phyloP scores from a whole-genome alignment of 495 filamentous ascomycete genomes.

The Neurospora intermedia region DNA sequence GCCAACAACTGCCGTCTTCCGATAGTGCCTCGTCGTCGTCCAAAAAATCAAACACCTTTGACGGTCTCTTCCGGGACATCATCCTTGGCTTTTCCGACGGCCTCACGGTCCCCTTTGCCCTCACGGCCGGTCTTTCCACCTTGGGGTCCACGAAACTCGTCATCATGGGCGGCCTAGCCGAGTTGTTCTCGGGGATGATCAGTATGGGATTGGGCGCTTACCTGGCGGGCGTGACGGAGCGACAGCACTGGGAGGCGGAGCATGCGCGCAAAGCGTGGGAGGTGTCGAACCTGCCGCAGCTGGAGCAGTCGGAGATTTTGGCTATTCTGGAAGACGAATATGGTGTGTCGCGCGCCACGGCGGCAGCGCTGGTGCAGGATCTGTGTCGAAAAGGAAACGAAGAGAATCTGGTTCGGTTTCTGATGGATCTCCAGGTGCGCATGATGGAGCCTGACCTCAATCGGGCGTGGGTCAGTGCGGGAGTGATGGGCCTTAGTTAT shows the following conservation, averaged over 20 bases:
- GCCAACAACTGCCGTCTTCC: not conserved
- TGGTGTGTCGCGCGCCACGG: constrained; percentile 23
- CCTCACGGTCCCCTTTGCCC: constrained; percentile 45
- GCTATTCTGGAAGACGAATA: constrained; percentile 31
- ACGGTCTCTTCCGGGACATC: constrained; percentile 24
- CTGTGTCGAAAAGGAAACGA: constrained; percentile 23
- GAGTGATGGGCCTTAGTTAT: constrained; percentile 42
- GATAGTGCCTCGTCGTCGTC: not conserved
- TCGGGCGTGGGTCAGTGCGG: constrained; percentile 35
- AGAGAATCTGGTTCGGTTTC: constrained; percentile 38
- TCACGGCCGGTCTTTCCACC: constrained; percentile 42
- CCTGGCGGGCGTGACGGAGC: constrained; percentile 38
- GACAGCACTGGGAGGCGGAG: constrained; percentile 36
- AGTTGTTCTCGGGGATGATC: constrained; percentile 51
- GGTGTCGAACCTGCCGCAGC: constrained; percentile 27
- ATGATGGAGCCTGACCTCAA: constrained; percentile 33
- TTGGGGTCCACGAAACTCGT: constrained; percentile 45
- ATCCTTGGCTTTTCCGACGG: constrained; percentile 46
- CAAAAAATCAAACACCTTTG: not conserved
- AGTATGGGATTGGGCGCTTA: constrained; percentile 55
- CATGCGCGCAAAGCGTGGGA: constrained; percentile 32
- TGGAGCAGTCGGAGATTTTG: constrained; percentile 33
- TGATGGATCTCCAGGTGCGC: constrained; percentile 45
- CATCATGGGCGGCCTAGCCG: constrained; percentile 49
- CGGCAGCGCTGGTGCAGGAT: constrained; percentile 26